A percentile compares a stretch with the other conserved stretches of the same genome.
Evolutionary conservation across 148 eudicot species (phyloP).

Genomic region (Suaeda aralocaspica): DNA sequence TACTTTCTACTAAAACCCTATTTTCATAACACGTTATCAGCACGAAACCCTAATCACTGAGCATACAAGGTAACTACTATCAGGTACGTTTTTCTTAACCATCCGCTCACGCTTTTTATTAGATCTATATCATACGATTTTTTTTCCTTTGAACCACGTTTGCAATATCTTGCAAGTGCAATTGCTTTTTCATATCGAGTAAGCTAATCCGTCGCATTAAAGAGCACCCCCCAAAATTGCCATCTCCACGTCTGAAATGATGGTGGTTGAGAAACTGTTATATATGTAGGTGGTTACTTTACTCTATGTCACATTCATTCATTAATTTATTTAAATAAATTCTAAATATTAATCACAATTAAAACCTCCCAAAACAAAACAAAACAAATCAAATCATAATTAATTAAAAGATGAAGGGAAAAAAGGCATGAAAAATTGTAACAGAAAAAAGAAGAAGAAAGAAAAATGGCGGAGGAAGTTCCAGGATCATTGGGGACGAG

Average conservation of each 20-base stretch:
- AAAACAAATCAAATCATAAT: not conserved
- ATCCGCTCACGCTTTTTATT: no score
- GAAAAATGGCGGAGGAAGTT: slow-evolving; percentile 45
- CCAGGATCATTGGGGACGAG: slow-evolving; percentile 80
- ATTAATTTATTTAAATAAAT: not conserved
- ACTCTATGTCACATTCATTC: not conserved
- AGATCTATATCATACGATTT: no score
- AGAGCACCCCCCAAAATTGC: no score
- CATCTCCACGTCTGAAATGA: no score
- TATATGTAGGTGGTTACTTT: not conserved
- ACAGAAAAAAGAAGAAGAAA: not conserved
- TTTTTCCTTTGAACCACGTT: no score
- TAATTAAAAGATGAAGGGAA: not conserved
- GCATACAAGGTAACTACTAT: no score
- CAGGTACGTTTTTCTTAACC: no score
- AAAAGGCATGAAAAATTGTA: not conserved
- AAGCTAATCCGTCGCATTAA: no score
- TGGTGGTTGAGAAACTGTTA: slow-evolving; percentile 8
- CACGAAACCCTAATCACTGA: no score
- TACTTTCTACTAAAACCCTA: no score
- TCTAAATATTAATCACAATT: not conserved
- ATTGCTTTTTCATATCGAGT: not conserved
- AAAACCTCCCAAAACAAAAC: not conserved
- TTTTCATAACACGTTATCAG: no score
- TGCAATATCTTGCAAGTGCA: no score